A percentile compares a stretch with the other conserved stretches of the same genome.
Evolutionary conservation across 1,284 basidiomycete genomes (phyloP).

Genomic region (Apiotrichum sp.): DNA sequence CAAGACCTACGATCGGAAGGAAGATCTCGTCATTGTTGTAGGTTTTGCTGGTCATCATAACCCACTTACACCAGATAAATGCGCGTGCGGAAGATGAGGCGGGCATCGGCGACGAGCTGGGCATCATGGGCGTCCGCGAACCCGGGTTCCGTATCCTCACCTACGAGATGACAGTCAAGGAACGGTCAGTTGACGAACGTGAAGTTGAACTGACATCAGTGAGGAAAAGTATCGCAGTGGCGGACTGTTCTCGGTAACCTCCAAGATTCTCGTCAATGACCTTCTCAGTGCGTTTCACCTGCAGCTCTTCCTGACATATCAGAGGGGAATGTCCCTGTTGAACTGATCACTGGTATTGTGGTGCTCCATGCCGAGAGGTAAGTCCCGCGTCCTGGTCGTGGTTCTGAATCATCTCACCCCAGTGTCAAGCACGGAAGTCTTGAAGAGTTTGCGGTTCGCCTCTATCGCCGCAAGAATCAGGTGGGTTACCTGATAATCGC

Average conservation of each 20-base stretch:
- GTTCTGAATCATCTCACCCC: not conserved
- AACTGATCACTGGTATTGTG: slow-evolving; percentile 83
- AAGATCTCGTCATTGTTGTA: slow-evolving; percentile 76
- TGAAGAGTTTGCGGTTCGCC: slow-evolving; percentile 83
- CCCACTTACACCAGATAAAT: slow-evolving; percentile 50
- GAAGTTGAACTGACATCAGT: slow-evolving; percentile 48
- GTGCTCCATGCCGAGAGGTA: slow-evolving; percentile 90
- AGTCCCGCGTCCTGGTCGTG: slow-evolving; percentile 12
- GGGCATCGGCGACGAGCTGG: slow-evolving; percentile 85
- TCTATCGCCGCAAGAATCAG: slow-evolving; percentile 79
- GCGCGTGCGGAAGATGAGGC: slow-evolving; percentile 79
- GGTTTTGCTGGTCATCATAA: slow-evolving; percentile 1
- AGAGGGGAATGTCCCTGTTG: slow-evolving; percentile 68
- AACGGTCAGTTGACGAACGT: slow-evolving; percentile 56
- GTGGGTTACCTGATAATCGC: slow-evolving; percentile 26
- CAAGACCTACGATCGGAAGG: slow-evolving; percentile 85
- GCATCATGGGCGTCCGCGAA: slow-evolving; percentile 80
- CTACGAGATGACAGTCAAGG: slow-evolving; percentile 74
- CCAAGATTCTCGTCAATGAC: slow-evolving; percentile 89
- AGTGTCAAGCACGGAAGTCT: slow-evolving; percentile 77
- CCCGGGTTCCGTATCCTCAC: slow-evolving; percentile 78
- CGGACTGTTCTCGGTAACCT: slow-evolving; percentile 86
- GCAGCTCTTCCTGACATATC: not conserved
- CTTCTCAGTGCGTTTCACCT: slow-evolving; percentile 60
- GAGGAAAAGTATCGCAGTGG: slow-evolving; percentile 79